Conservation (phyloP, 805 yeast genomes). For the Ogataea henricii region DNA sequence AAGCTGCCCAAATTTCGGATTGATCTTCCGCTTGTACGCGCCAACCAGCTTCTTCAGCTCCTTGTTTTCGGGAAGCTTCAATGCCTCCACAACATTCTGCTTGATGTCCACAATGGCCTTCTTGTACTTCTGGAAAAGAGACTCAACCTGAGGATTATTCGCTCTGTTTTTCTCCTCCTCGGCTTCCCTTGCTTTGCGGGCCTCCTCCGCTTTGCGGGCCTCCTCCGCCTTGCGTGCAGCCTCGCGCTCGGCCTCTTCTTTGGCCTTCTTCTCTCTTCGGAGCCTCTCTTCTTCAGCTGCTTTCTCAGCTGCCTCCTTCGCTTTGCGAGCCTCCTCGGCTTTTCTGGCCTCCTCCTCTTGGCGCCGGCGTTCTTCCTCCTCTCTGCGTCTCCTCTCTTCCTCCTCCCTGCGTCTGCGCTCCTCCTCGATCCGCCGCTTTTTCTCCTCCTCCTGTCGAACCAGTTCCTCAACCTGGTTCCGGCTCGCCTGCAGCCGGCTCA, state of each 20-base stretch:
- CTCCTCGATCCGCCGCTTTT: slow-evolving; percentile 10
- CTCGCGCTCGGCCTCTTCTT: slow-evolving; percentile 13
- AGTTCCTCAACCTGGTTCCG: slow-evolving; percentile 9
- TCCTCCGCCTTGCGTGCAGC: slow-evolving; percentile 27
- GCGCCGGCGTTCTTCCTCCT: slow-evolving; percentile 11
- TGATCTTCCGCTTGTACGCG: slow-evolving; percentile 71
- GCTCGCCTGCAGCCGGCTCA: slow-evolving; percentile 5
- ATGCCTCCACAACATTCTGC: slow-evolving; percentile 53
- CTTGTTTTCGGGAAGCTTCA: slow-evolving; percentile 40
- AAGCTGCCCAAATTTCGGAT: slow-evolving; percentile 90
- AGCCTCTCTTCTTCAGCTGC: slow-evolving; percentile 10
- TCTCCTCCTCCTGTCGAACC: slow-evolving; percentile 17
- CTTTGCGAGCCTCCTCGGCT: slow-evolving; percentile 14
- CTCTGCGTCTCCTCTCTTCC: slow-evolving; percentile 20
- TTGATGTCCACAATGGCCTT: slow-evolving; percentile 61
- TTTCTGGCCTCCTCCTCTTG: slow-evolving; percentile 16
- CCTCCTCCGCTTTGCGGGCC: slow-evolving; percentile 27
- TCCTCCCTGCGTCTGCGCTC: slow-evolving; percentile 18
- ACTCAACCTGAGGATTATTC: slow-evolving; percentile 41
- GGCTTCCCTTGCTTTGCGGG: slow-evolving; percentile 26
- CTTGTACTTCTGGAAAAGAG: slow-evolving; percentile 48
- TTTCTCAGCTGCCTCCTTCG: slow-evolving; percentile 25
- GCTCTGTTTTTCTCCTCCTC: slow-evolving; percentile 33
- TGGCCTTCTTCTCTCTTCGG: slow-evolving; percentile 7
- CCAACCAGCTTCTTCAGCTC: slow-evolving; percentile 54